Evolutionary conservation across 164 flowering plant species (phyloP), one percentile per base, ranked within the genome.

Genomic region (Euptelea pleiosperma): DNA sequence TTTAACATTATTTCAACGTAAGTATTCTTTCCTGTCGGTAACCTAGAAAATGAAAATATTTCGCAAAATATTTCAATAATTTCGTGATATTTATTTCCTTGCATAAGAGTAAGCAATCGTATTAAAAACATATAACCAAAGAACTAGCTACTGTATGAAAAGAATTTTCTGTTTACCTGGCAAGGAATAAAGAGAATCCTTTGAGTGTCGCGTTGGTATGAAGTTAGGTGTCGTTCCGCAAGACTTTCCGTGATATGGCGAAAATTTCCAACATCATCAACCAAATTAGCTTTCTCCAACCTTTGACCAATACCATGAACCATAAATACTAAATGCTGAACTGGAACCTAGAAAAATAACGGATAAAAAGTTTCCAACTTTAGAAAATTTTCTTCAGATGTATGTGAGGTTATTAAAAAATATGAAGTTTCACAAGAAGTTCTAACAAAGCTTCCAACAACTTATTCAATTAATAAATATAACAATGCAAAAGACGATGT

Each of bases 301-400:
- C 97, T 83, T 75, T 94, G 99, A 52, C 99, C 99, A 67, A 91
- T 94, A 36, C 99, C 99, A 78, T 94, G 99, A 62, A 94, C 96
- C 97, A 94, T 91, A 73, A 94, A 94, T 41, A 94, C 99, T 28
- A 94, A 53, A 73, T 94, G 99, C 4, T 76, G 79, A 63, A 94
- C 99, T 35, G 99, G 97, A 64, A 94, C 99, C 97, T 92, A 72
- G 29, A 65, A 22, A 24, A 59, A 35, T 16, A 54, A 29, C 18
- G 51, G 18, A 39, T n/a, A 35, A 16, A 31, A 33, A 47, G 31
- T 26, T 10, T 37, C 21, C 37, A 58, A 44, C 29, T n/a, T 9
- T 30, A 57, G 12, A 35, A 50, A 36, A 29, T 36, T 54, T 28
- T 21, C 12, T 33, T 8, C 35, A 52, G 25, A 12, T 28, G 3